Base-by-base conservation (phyloP, 2,329 filamentous ascomycete species). In the Hortaea sp. region DNA sequence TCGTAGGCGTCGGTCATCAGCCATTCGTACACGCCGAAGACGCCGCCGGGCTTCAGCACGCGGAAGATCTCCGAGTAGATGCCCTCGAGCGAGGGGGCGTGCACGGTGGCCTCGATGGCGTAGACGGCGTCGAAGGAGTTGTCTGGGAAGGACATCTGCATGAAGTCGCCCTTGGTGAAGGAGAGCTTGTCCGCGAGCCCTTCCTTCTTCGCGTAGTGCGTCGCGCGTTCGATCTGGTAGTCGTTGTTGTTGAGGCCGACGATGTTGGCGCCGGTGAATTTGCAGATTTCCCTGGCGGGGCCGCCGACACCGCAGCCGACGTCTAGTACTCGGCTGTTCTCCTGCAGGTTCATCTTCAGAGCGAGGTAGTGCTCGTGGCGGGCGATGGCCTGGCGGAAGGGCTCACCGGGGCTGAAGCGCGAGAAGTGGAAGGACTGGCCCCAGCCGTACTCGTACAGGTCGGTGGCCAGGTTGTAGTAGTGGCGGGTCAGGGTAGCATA, bases 11-110 rank as follows among this genome's bases (percentile, higher is more conserved):
- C 89, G 5, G 89, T 97, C 92, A 98, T 97, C 63, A 97, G 76
- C 92, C 92, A 97, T 70, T 98, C 92, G 71, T 97, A 98, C 44
- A 97, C 90, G 63, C 90, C 92, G 60, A 97, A 98, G 43, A 88
- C 75, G 66, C 92, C 90, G 50, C 92, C 92, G 13, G 92, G 92
- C 77, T 97, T 98, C 53, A 98, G 76, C 20, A 95, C 89, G 41
- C 87, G 85, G 78, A 84, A 89, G 62, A 97, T 97, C 68, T 97
- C 84, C 64, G 80, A 83, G 74, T 98, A 98, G 55, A 95, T 88
- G 49, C 87, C 89, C 61, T 88, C 85, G 6, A 97, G 80, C 39
- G 81, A 84, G 38, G 90, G 92, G 0, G 92, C 92, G 66, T 98
- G 92, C 43, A 94, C 86, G 3, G 92, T 98, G 3, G 92, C 92